Conservation (phyloP, 176 grass and related monocot genomes). For the Paspalum vaginatum region DNA sequence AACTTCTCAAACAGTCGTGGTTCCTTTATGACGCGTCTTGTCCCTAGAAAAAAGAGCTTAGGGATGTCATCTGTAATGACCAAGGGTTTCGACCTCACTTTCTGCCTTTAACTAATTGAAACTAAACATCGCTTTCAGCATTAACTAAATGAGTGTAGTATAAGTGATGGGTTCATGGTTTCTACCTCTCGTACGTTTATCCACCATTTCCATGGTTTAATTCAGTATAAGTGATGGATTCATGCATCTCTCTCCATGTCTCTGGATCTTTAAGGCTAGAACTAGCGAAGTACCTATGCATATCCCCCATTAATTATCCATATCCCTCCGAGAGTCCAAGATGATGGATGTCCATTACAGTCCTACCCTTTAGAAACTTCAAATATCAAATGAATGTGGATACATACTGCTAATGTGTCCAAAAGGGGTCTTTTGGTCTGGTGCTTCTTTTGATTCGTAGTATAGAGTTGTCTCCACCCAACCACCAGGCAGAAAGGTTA, state of each 20-base stretch:
- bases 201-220: conserved; percentile 18
- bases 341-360: conserved; percentile 36
- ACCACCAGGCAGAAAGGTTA: conserved; percentile 22
- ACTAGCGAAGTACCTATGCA: conserved; percentile 9
- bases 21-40: neutral
- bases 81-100: conserved; percentile 35
- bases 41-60: conserved; percentile 19
- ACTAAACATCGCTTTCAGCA: conserved; percentile 1
- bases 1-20: neutral
- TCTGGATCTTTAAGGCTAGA: neutral
- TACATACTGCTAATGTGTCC: conserved; percentile 41
- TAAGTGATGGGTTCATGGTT: too few species aligned
- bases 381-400: conserved; percentile 41
- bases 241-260: conserved; percentile 15
- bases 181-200: neutral
- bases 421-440: conserved; percentile 44
- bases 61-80: conserved; percentile 12
- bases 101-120: conserved; percentile 26
- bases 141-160: conserved; percentile 38
- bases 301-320: conserved; percentile 15
- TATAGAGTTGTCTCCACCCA: conserved; percentile 46
- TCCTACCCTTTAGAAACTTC: conserved; percentile 32
- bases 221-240: neutral
- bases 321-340: conserved; percentile 30
- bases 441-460: conserved; percentile 33